Conservation (phyloP, 441 rosid genomes). For the Pelargonium cotyledonis region DNA sequence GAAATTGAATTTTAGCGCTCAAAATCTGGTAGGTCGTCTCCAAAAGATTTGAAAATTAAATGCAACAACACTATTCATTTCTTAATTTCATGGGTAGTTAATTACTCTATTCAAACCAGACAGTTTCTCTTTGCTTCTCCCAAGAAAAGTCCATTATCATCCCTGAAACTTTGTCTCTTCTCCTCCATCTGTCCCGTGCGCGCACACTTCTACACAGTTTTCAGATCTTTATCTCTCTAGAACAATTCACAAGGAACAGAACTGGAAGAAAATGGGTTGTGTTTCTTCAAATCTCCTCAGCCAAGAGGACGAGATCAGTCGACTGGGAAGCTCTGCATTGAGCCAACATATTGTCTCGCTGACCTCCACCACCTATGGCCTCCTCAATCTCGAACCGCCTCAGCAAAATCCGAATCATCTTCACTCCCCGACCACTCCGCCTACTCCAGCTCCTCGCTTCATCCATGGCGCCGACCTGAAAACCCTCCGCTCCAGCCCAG, state of each 20-base stretch:
- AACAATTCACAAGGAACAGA: too few relatives aligned
- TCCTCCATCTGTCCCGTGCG: too few relatives aligned
- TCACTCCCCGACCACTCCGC: slow-evolving; percentile 33
- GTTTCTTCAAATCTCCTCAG: slow-evolving; percentile 70
- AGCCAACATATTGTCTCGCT: slow-evolving; percentile 83
- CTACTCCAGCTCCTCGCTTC: slow-evolving; percentile 46
- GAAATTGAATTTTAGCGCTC: background rate
- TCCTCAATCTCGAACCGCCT: slow-evolving; percentile 66
- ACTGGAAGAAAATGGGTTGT: slow-evolving; percentile 50
- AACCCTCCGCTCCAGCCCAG: slow-evolving; percentile 37
- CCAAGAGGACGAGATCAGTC: slow-evolving; percentile 67
- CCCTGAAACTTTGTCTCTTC: too few relatives aligned
- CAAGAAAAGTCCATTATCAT: too few relatives aligned
- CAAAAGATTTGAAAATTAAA: background rate
- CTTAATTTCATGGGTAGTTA: background rate
- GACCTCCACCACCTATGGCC: slow-evolving; percentile 86
- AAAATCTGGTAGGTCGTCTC: background rate
- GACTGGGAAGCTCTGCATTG: slow-evolving; percentile 55
- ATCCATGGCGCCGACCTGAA: slow-evolving; percentile 36
- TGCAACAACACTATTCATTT: background rate
- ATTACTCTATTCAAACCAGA: background rate
- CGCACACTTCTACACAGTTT: too few relatives aligned
- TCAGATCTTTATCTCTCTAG: too few relatives aligned
- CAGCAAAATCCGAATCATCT: slow-evolving; percentile 25
- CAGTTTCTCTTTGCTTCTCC: background rate